Evolutionary conservation across 345 rosid genomes (phyloP).

Genomic region (Erodium maritimum): DNA sequence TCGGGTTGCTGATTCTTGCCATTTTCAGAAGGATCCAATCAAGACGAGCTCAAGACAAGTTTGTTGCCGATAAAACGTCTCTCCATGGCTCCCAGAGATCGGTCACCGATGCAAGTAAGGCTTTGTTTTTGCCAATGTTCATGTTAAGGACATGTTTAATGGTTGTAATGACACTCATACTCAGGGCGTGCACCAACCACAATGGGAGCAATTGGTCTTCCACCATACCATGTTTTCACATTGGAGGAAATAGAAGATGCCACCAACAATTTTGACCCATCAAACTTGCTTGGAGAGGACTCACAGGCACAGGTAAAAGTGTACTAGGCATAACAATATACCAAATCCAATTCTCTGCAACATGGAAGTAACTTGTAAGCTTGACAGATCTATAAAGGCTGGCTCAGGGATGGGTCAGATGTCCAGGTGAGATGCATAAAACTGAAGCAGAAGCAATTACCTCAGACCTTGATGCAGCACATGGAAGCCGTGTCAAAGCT

Average conservation of each 20-base stretch:
- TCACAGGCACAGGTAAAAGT: slow-evolving; percentile 40
- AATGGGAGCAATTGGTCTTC: slow-evolving; percentile 80
- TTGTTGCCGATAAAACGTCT: slow-evolving; percentile 37
- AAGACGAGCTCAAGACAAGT: slow-evolving; percentile 19
- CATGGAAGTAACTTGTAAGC: neutral
- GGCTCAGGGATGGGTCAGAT: slow-evolving; percentile 47
- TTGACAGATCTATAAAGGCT: slow-evolving; percentile 60
- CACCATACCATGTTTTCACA: slow-evolving; percentile 51
- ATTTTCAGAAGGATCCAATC: slow-evolving; percentile 33
- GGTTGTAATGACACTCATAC: too few species aligned
- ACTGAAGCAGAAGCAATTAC: slow-evolving; percentile 52
- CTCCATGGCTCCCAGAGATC: slow-evolving; percentile 43
- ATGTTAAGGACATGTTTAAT: too few species aligned
- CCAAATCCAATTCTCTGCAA: neutral
- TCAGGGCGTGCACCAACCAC: slow-evolving; percentile 77
- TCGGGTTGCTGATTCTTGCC: slow-evolving; percentile 33
- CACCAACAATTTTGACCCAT: slow-evolving; percentile 60
- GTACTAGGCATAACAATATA: neutral
- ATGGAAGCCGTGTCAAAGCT: slow-evolving; percentile 74
- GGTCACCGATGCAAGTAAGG: slow-evolving; percentile 50
- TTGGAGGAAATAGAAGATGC: slow-evolving; percentile 84
- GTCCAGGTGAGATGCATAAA: slow-evolving; percentile 62
- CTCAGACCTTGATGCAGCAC: slow-evolving; percentile 53
- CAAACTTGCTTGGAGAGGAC: slow-evolving; percentile 46
- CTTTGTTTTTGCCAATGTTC: neutral